Evolutionary conservation across 768 basidiomycete species (phyloP).

Genomic region (Galerina sulciceps): DNA sequence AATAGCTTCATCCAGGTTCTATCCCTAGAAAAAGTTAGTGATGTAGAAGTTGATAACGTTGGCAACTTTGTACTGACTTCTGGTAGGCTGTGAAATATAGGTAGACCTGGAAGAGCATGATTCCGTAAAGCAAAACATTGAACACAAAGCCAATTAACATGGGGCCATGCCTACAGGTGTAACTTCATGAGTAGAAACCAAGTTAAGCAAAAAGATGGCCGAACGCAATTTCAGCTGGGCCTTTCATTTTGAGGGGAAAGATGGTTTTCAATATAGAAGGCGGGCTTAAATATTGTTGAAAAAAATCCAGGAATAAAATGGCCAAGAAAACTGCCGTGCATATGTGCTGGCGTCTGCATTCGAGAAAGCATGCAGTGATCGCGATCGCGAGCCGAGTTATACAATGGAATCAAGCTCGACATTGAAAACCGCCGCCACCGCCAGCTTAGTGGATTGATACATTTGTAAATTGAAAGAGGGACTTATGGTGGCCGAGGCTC

Average conservation of each 20-base stretch:
- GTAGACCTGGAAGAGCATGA: conserved; percentile 52
- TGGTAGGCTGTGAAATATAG: conserved; percentile 46
- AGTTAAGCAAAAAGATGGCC: conserved; percentile 8
- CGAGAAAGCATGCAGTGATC: neutral
- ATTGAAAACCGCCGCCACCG: neutral
- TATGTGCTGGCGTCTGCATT: neutral
- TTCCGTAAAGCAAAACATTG: conserved; percentile 51
- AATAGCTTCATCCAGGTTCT: conserved; percentile 48
- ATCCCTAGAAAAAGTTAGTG: conserved; percentile 35
- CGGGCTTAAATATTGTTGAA: neutral
- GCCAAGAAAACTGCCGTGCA: no score
- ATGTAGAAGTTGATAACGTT: neutral
- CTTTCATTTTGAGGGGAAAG: conserved; percentile 13
- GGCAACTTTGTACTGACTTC: conserved; percentile 28
- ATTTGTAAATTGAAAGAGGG: no score
- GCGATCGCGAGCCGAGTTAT: neutral
- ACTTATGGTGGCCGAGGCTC: no score
- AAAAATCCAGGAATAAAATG: neutral
- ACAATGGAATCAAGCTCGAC: neutral
- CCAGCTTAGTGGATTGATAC: neutral
- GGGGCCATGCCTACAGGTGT: conserved; percentile 44
- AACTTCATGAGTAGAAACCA: conserved; percentile 1
- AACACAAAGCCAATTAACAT: conserved; percentile 52
- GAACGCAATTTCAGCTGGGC: conserved; percentile 40
- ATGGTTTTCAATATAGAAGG: neutral